Evolutionary conservation across 768 basidiomycete genomes (phyloP).

Genomic region (Lentinula sp.): DNA sequence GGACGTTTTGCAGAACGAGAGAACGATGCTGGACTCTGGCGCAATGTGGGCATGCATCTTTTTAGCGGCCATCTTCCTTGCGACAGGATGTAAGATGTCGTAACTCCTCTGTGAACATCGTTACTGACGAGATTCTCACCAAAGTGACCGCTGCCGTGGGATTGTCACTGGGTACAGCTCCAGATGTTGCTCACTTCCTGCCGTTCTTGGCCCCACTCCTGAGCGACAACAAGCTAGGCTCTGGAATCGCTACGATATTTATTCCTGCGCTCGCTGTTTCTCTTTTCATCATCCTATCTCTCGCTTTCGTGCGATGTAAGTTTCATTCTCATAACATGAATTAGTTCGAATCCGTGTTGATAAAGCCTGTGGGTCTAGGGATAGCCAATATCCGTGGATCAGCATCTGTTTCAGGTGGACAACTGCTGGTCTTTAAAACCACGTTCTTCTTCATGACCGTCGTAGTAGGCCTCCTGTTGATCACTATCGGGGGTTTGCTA

Average conservation of each 20-base stretch:
- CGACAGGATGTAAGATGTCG: slow-evolving; percentile 49
- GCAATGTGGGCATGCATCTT: slow-evolving; percentile 55
- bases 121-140: background rate
- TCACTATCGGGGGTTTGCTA: slow-evolving; percentile 62
- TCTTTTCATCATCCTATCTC: slow-evolving; percentile 50
- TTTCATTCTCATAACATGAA: slow-evolving; percentile 2
- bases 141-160: slow-evolving; percentile 69
- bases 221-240: slow-evolving; percentile 39
- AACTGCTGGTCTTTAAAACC: slow-evolving; percentile 55
- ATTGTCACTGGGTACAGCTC: slow-evolving; percentile 60
- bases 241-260: slow-evolving; percentile 62
- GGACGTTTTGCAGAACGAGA: slow-evolving; percentile 65
- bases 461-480: slow-evolving; percentile 54
- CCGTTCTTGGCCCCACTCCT: slow-evolving; percentile 55
- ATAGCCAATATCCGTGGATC: slow-evolving; percentile 47
- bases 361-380: slow-evolving; percentile 26
- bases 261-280: slow-evolving; percentile 59
- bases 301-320: slow-evolving; percentile 54
- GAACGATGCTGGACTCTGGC: slow-evolving; percentile 34
- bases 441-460: slow-evolving; percentile 53
- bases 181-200: slow-evolving; percentile 67
- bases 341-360: slow-evolving; percentile 7
- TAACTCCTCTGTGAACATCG: background rate
- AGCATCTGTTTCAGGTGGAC: slow-evolving; percentile 57
- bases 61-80: slow-evolving; percentile 45